Conservation (phyloP, 2,329 filamentous ascomycete genomes). For the Pseudogymnoascus sp. region DNA sequence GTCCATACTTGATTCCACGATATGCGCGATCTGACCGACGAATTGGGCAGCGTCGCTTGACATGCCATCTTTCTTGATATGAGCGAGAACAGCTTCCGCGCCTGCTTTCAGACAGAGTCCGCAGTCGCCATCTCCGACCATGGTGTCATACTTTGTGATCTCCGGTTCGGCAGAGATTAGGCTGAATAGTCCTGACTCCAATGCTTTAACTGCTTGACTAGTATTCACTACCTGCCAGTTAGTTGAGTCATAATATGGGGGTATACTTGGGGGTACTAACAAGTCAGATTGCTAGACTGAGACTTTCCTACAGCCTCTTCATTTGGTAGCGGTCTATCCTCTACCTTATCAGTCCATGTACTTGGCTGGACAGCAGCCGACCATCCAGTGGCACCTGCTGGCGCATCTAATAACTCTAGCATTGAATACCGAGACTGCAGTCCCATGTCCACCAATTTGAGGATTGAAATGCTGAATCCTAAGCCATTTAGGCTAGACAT, state of each 20-base stretch:
- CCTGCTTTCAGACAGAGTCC: constrained; percentile 36
- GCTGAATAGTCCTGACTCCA: constrained; percentile 10
- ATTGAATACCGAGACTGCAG: neutral
- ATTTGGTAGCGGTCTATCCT: too few relatives aligned
- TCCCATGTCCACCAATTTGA: constrained; percentile 36
- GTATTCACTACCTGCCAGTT: too few relatives aligned
- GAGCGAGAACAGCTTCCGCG: constrained; percentile 42
- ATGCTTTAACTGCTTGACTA: too few relatives aligned
- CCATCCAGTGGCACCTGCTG: constrained; percentile 36
- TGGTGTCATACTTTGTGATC: constrained; percentile 30
- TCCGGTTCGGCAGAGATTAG: constrained; percentile 28
- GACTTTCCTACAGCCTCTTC: too few relatives aligned
- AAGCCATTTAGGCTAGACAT: constrained; percentile 46
- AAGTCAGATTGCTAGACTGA: too few relatives aligned
- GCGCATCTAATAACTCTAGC: constrained; percentile 14
- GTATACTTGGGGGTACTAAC: too few relatives aligned
- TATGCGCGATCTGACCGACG: too few relatives aligned
- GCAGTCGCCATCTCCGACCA: constrained; percentile 32
- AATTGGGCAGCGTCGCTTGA: too few relatives aligned
- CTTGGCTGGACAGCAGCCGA: constrained; percentile 24
- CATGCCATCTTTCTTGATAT: constrained; percentile 14
- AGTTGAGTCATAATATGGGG: too few relatives aligned
- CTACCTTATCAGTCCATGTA: too few relatives aligned
- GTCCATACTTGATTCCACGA: too few relatives aligned
- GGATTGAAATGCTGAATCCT: constrained; percentile 46